Evolutionary conservation across 148 eudicot species (phyloP), one percentile per base, ranked within the genome.

Genomic region (Pouteria glomerata): DNA sequence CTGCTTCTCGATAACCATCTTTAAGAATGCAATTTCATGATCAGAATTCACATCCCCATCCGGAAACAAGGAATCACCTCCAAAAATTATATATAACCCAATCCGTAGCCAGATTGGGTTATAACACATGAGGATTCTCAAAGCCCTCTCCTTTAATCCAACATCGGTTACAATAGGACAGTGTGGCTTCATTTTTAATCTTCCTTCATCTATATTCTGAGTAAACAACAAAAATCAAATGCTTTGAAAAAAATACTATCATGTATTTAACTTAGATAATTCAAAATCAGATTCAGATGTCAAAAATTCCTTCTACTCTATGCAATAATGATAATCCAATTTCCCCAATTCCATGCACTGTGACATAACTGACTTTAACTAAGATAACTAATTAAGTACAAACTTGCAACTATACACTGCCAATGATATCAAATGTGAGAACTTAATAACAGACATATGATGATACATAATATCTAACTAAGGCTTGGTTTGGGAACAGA

Each of bases 111-210:
- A 95, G 53, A 81, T 66, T 27, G 97, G 90, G 61, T 86, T 90
- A 73, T 91, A 95, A 73, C 82, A 78, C 93, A 88, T 81, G 39
- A 95, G 91, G 65, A 82, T 72, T 82, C 78, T 85, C 44, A 85
- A 61, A 69, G 93, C 93, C 68, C 82, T 95, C 77, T 89, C 88
- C 80, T 84, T 92, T 89, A 95, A 77, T 66, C 97, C 97, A 56
- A 95, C 91, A 85, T 95, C 99, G 65, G 90, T 88, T 42, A 91
- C 90, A 62, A 95, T 83, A 39, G 99, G 96, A 74, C 99, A 95
- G 69, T 90, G 89, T 65, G 90, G 70, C 81, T 82, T 95, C 97
- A 95, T 95, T 78, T 88, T 90, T 64, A 95, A 71, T 78, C 97
- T 87, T 47, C 99, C 97, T 71, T 87, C 96, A 76, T 95, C 99